These are phyloP conservation scores for Neurospora sp. DNA, from an alignment of 2,329 filamentous ascomycete species.

Conservation along the genomic window DNA sequence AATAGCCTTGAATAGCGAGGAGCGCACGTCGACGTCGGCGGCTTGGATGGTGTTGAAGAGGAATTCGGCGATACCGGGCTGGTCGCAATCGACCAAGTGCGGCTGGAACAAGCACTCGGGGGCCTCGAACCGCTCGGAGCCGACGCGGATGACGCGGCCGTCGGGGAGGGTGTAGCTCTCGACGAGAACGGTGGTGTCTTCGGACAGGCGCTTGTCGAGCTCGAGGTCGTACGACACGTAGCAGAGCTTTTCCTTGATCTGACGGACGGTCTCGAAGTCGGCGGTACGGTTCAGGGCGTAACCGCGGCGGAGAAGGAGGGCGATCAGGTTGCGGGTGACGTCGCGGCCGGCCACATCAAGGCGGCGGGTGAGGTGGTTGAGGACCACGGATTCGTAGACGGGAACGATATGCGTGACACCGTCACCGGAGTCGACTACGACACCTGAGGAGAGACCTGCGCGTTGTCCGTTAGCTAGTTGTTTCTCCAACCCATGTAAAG, in stretches of 20 bases:
- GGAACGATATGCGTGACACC: conserved; percentile 98
- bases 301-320: conserved; percentile 81
- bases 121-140: conserved; percentile 94
- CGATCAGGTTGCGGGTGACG: conserved; percentile 96
- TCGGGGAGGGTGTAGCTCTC: conserved; percentile 97
- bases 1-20: conserved; percentile 92
- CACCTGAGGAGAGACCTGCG: conserved; percentile 73
- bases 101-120: conserved; percentile 98
- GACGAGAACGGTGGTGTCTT: conserved; percentile 94
- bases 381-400: conserved; percentile 94
- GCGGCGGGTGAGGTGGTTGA: conserved; percentile 90
- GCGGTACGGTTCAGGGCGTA: conserved; percentile 97
- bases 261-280: conserved; percentile 96
- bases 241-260: conserved; percentile 99
- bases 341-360: conserved; percentile 94
- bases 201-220: conserved; percentile 88
- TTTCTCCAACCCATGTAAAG: not conserved
- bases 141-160: conserved; percentile 89
- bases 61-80: conserved; percentile 92
- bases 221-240: conserved; percentile 98
- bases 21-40: conserved; percentile 89
- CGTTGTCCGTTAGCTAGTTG: not conserved
- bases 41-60: conserved; percentile 98
- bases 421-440: conserved; percentile 97
- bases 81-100: conserved; percentile 93